Base-by-base conservation (phyloP, 495 filamentous ascomycete genomes). In the Penicillium bovifimosum region DNA sequence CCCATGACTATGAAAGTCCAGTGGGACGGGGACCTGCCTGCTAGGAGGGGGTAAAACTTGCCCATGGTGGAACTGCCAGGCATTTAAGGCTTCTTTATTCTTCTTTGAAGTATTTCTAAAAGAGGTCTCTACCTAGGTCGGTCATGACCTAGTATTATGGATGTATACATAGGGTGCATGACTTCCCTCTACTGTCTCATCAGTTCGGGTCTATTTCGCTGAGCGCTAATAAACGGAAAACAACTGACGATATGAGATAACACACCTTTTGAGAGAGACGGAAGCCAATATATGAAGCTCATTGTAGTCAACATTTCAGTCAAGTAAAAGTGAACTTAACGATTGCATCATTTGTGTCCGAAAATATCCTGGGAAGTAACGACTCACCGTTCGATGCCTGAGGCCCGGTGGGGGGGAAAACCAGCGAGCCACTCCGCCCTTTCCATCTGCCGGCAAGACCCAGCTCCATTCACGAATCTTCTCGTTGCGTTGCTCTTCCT, bases 1-100 rank as follows among this genome's bases (percentile, higher is more conserved):
- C 88, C 88, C 0, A 78, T 79, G 2, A 85, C 78, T 18, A 85
- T 77, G 74, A 78, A 76, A 59, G 63, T 78, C 6, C 68, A 69
- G 45, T 78, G 74, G 74, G 72, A 78, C 58, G 75, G 75, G 2
- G 63, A 69, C 1, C 29, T 76, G 52, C 69, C 73, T 13, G 31
- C 36, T 36, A 52, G 41, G 27, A 39, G 9, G 42, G 40, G 31
- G 48, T 48, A 48, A 18, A 36, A 10, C 2, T 26, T 17, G 24
- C 2, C 14, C 14, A 43, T 16, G 0, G 11, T 16, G 28, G 9
- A 16, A 43, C 5, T 29, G 0, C 41, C 14, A 29, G 10, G 26
- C 4, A 43, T 2, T 1, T 28, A 16, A 16, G 8, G 9, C 14
- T 17, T n/a, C n/a, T n/a, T n/a, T n/a, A n/a, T n/a, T n/a, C n/a